phyloP scores from a whole-genome alignment of 768 basidiomycete genomes.

The Calocybe indica region DNA sequence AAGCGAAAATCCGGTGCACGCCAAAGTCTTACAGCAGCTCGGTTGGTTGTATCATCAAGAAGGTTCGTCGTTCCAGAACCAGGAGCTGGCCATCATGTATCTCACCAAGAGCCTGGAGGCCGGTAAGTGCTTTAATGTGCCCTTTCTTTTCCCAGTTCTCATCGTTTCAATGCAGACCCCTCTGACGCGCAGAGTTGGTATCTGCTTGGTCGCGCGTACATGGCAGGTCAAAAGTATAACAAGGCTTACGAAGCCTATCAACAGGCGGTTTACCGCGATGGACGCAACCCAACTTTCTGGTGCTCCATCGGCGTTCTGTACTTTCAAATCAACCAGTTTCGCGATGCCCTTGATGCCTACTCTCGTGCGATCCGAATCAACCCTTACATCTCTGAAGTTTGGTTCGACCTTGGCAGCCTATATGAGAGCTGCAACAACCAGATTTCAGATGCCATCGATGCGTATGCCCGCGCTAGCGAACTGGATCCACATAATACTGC shows the following conservation, averaged over 20 bases:
- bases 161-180: constrained; percentile 51
- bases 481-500: constrained; percentile 82
- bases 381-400: constrained; percentile 92
- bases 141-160: background rate
- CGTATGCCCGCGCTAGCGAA: constrained; percentile 92
- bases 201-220: constrained; percentile 94
- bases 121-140: constrained; percentile 43
- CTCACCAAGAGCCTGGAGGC: constrained; percentile 94
- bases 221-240: constrained; percentile 98
- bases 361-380: constrained; percentile 98
- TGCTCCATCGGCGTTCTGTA: constrained; percentile 99
- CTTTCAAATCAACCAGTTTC: constrained; percentile 99
- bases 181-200: constrained; percentile 99
- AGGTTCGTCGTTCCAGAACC: constrained; percentile 91
- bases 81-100: constrained; percentile 90
- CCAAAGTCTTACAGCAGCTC: constrained; percentile 95
- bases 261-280: constrained; percentile 98
- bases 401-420: constrained; percentile 95
- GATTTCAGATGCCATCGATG: constrained; percentile 97
- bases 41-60: constrained; percentile 98
- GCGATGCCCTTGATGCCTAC: constrained; percentile 97
- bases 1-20: constrained; percentile 86
- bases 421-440: constrained; percentile 99
- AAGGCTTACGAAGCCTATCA: constrained; percentile 99
- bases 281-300: constrained; percentile 99